A percentile compares a stretch with the other conserved stretches of the same genome.
Evolutionary conservation across 768 basidiomycete species (phyloP).

Genomic region (Cubamyces lactineus): DNA sequence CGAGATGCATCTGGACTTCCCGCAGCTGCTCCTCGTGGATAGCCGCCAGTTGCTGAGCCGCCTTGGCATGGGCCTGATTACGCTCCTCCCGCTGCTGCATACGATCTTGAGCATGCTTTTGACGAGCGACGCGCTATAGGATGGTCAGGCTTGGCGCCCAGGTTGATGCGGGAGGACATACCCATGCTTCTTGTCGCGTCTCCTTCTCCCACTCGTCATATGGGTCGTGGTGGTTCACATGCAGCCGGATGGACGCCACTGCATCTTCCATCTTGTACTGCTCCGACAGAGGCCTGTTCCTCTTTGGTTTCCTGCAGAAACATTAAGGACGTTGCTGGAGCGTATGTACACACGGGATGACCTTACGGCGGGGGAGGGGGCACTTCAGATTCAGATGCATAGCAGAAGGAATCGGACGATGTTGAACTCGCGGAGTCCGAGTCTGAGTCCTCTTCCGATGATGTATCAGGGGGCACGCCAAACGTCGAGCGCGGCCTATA

Average conservation of each 20-base stretch:
- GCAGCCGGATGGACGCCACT: constrained; percentile 49
- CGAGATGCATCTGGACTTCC: constrained; percentile 53
- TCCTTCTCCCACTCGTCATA: constrained; percentile 57
- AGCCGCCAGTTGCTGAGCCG: constrained; percentile 39
- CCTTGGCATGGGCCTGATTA: constrained; percentile 23
- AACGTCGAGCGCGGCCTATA: constrained; percentile 53
- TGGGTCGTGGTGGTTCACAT: constrained; percentile 47
- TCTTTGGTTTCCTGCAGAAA: constrained; percentile 27
- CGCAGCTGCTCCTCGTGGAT: constrained; percentile 53
- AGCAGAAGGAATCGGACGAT: constrained; percentile 44
- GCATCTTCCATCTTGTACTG: constrained; percentile 46
- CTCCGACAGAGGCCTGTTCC: constrained; percentile 36
- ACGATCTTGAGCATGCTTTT: constrained; percentile 30
- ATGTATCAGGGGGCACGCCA: constrained; percentile 56
- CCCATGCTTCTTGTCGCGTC: constrained; percentile 49
- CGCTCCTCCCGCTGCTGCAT: constrained; percentile 25
- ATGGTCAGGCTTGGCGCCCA: neutral
- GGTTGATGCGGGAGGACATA: constrained; percentile 30
- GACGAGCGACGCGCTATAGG: constrained; percentile 44
- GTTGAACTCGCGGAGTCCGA: constrained; percentile 39
- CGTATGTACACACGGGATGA: constrained; percentile 18
- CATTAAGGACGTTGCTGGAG: neutral
- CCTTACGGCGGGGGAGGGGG: constrained; percentile 42
- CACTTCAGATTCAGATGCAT: constrained; percentile 48
- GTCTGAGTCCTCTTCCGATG: constrained; percentile 47